Evolutionary conservation across 495 filamentous ascomycete species (phyloP), one percentile per base, ranked within the genome.

Genomic region (Gamarada debralockiae): DNA sequence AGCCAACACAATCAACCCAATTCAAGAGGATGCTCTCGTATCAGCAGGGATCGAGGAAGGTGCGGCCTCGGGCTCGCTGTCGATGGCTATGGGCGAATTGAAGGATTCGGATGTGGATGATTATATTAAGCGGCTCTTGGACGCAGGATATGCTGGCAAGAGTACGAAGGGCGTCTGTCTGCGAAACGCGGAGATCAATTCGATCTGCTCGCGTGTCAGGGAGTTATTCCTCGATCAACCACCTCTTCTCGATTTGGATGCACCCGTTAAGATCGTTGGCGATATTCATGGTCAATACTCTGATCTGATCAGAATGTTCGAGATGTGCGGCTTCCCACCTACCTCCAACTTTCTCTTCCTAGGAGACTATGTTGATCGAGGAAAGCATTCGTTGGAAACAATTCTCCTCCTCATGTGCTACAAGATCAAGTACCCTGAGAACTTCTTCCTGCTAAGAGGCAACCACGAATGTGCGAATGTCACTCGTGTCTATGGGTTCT

Each of bases 391-490:
- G 41, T 73, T 99, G 53, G 93, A 99, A 69, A 99, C 93, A 0
- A 99, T 99, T 54, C 78, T 99, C 6, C 79, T 99, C 31, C 77
- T 99, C 12, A 69, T 99, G 50, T 99, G 93, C 74, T 99, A 97
- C 76, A 99, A 99, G 72, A 82, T 97, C 61, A 97, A 96, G 65
- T 99, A 88, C 57, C 93, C 93, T 6, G 95, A 97, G 70, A 99
- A 99, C 70, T 99, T 99, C 71, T 99, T 99, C 71, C 74, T 99
- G 49, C 77, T 99, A 20, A 87, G 93, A 37, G 93, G 93, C 33
- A 99, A 99, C 63, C 93, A 99, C 62, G 93, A 99, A 66, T 97
- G 95, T 70, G 93, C 95, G 64, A 99, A 97, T 61, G 95, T 99
- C 33, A 99, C 93, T 15, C 80, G 93, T 33, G 93, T 99, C 17